phyloP scores from a whole-genome alignment of 2,329 filamentous ascomycete species.

The Aspergillus caelatus region DNA sequence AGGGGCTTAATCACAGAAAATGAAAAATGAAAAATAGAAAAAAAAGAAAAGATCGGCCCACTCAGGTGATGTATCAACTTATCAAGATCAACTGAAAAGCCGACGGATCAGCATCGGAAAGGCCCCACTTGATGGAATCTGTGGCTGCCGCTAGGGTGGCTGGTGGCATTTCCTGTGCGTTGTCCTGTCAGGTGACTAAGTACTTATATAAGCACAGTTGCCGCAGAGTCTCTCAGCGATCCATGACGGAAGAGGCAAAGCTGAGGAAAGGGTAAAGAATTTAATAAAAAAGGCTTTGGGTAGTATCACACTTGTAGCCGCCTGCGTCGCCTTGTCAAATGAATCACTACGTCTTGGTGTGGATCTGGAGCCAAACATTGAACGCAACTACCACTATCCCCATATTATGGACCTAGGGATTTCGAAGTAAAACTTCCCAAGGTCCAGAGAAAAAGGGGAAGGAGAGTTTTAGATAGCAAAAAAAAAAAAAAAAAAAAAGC shows the following conservation, averaged over 20 bases:
- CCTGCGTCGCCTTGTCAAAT: not conserved
- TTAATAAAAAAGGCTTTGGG: slow-evolving; percentile 3
- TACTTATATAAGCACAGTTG: slow-evolving; percentile 17
- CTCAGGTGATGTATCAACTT: slow-evolving; percentile 31
- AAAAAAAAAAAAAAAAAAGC: not conserved
- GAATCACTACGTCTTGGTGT: not conserved
- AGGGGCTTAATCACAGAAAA: slow-evolving; percentile 2
- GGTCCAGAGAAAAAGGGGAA: too few relatives aligned
- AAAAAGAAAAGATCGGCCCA: slow-evolving; percentile 24
- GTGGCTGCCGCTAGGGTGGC: slow-evolving; percentile 22
- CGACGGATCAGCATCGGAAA: slow-evolving; percentile 28
- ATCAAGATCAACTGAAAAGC: slow-evolving; percentile 30
- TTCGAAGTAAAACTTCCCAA: not conserved
- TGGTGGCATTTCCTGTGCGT: slow-evolving; percentile 10
- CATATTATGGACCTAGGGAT: not conserved
- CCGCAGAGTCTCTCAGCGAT: slow-evolving; percentile 14
- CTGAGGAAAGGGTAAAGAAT: not conserved
- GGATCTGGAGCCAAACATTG: not conserved
- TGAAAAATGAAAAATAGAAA: slow-evolving; percentile 1
- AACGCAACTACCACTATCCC: not conserved
- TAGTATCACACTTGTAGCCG: not conserved
- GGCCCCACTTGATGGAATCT: slow-evolving; percentile 26
- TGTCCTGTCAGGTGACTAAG: slow-evolving; percentile 5
- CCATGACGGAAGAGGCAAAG: slow-evolving; percentile 24
- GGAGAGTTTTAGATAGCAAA: not conserved